Evolutionary conservation across 805 yeast genomes (phyloP).

Genomic region (Isabelozyma gotoi): DNA sequence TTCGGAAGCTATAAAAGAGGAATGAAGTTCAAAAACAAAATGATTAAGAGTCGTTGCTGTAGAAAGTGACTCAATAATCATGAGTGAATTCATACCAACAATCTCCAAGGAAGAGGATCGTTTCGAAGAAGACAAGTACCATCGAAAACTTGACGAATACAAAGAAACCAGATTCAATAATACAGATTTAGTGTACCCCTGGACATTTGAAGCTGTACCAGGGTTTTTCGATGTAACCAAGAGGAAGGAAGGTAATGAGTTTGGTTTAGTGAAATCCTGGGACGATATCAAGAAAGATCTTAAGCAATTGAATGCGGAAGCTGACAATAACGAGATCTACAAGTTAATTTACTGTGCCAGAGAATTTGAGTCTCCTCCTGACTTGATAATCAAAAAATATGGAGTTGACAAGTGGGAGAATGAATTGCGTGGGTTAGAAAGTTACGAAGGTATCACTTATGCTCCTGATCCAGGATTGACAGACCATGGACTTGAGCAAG

Average conservation of each 20-base stretch:
- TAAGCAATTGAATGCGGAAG: constrained; percentile 31
- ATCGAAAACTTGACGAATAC: constrained; percentile 7
- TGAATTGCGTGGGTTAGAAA: constrained; percentile 23
- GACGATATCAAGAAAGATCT: constrained; percentile 29
- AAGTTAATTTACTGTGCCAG: constrained; percentile 57
- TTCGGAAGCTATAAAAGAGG: background rate
- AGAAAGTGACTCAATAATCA: too few relatives aligned
- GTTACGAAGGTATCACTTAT: constrained; percentile 56
- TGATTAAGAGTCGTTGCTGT: too few relatives aligned
- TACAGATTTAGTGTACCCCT: constrained; percentile 27
- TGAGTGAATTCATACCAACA: background rate
- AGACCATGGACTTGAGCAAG: constrained; percentile 55
- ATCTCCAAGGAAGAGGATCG: background rate
- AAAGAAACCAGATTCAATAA: background rate
- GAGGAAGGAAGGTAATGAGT: constrained; percentile 38
- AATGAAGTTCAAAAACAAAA: too few relatives aligned
- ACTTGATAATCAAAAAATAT: constrained; percentile 51
- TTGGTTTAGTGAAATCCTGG: constrained; percentile 49
- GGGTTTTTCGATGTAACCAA: constrained; percentile 44
- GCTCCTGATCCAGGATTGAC: constrained; percentile 65
- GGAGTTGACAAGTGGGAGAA: constrained; percentile 58
- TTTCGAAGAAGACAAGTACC: constrained; percentile 12
- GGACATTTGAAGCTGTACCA: constrained; percentile 48
- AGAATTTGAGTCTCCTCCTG: constrained; percentile 73
- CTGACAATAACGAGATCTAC: constrained; percentile 37